Percentiles rank a stretch among this genome's conserved stretches.
phyloP scores from a whole-genome alignment of 108 stramenopile genomes.

The Schizochytrium sp. region DNA sequence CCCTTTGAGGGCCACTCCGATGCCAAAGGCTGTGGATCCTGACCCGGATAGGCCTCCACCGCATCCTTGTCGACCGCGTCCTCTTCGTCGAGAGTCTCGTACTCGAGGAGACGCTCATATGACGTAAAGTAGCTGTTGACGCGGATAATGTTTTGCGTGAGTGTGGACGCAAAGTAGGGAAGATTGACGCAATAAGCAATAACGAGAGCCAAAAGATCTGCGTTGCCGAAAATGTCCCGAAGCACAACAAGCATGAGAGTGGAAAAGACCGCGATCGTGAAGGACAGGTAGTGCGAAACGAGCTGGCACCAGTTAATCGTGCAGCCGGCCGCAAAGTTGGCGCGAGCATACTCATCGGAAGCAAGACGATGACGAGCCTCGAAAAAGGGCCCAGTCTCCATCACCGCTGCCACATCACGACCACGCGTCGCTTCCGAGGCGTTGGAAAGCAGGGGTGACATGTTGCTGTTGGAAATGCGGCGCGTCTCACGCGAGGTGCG shows the following conservation, averaged over 20 bases:
- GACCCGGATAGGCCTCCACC: not conserved
- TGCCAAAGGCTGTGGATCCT: not conserved
- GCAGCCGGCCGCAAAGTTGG: conserved; percentile 1
- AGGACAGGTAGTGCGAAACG: not conserved
- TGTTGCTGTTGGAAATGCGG: not conserved
- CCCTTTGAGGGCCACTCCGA: conserved; percentile 65
- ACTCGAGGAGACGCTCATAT: conserved; percentile 33
- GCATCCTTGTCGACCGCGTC: not conserved
- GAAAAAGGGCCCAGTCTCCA: not conserved
- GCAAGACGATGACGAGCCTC: not conserved
- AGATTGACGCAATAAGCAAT: not conserved
- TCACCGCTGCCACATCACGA: not conserved
- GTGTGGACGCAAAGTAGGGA: not conserved
- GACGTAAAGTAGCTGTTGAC: conserved; percentile 19
- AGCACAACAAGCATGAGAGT: not conserved
- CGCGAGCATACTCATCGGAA: not conserved
- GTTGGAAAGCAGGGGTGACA: not conserved
- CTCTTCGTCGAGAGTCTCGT: conserved; percentile 11
- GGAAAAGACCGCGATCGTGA: not conserved
- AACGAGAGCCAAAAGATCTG: not conserved
- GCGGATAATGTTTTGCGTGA: not conserved
- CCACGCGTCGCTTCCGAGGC: not conserved
- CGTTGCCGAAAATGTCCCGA: not conserved
- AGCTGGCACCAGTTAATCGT: not conserved
- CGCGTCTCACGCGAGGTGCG: not conserved